Conservation (phyloP, 2,329 filamentous ascomycete genomes). For the Bipolaris oryzae region DNA sequence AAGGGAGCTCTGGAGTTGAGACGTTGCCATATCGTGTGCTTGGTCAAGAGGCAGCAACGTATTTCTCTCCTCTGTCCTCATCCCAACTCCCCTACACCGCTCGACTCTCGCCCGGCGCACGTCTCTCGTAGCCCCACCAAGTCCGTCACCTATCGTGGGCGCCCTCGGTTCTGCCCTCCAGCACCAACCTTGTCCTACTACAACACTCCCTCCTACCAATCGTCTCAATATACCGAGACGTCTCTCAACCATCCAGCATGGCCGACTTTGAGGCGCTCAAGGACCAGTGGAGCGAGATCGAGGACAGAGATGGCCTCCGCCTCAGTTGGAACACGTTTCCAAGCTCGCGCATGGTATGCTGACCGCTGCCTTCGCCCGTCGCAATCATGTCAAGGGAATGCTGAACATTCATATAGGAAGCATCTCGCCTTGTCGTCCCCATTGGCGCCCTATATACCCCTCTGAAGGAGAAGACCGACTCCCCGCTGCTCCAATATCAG, state of each 20-base stretch:
- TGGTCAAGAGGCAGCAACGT: constrained; percentile 16
- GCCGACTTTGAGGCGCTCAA: constrained; percentile 86
- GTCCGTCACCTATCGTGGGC: constrained; percentile 34
- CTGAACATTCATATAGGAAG: constrained; percentile 68
- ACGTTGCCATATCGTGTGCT: constrained; percentile 30
- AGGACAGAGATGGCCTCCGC: constrained; percentile 93
- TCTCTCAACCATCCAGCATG: constrained; percentile 60
- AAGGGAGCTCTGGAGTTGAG: constrained; percentile 25
- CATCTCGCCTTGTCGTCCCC: constrained; percentile 89
- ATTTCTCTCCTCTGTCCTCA: constrained; percentile 11
- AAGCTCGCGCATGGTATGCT: constrained; percentile 96
- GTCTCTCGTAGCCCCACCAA: constrained; percentile 29
- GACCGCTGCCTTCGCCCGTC: background rate
- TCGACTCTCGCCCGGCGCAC: constrained; percentile 11
- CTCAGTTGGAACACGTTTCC: constrained; percentile 99
- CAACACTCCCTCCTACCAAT: constrained; percentile 14
- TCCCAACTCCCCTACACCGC: constrained; percentile 9
- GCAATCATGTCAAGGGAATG: constrained; percentile 24
- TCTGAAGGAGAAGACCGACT: constrained; percentile 90
- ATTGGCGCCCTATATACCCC: constrained; percentile 96
- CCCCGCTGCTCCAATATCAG: constrained; percentile 90
- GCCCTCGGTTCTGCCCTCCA: constrained; percentile 34
- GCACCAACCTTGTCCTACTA: constrained; percentile 28
- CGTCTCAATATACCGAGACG: background rate
- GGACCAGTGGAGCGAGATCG: constrained; percentile 94